Evolutionary conservation across 2,329 filamentous ascomycete species (phyloP), one percentile per base, ranked within the genome.

Genomic region (Penicillium sumatraense): DNA sequence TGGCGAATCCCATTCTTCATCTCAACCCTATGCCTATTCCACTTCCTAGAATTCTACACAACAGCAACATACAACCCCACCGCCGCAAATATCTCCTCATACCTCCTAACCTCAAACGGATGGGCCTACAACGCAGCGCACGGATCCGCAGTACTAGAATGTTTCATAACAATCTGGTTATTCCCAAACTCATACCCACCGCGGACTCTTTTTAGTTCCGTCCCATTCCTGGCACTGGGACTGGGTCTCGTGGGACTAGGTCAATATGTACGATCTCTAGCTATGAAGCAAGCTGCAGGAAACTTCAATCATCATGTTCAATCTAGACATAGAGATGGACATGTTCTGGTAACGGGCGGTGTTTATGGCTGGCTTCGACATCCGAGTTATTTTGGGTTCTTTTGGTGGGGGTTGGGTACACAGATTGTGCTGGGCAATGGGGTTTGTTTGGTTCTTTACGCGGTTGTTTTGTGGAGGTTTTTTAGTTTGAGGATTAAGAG

Each of bases 331-430:
- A 89, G 86, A 67, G 82, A 86, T 3, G 86, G 85, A 1, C 95
- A 99, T 73, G 80, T 81, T 44, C 82, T 99, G n/a, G 90, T 99
- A 2, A 96, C 89, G 0, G 80, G 80, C 24, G 95, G 95, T 0
- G 78, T 98, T 29, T 99, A 98, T 73, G 78, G 79, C 7, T 73
- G 83, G 41, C 78, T 96, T 49, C 81, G 95, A 21, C 95, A 99
- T 74, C 95, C 95, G 11, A 89, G 89, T 56, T 99, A 99, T 76
- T 97, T 98, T 78, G 95, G 93, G 3, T 99, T 97, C 79, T 99
- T 96, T 75, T 98, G 92, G 87, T 99, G 93, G 93, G 91, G 90
- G 0, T 69, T 98, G n/a, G 95, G 95, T 5, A 96, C 93, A 11
- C 95, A 99, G 80, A 70, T 98, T 40, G 86, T 96, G 51, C 81